Percentiles rank a stretch among this genome's conserved stretches.
These are phyloP conservation scores for Metschnikowia borealis DNA, from an alignment of 805 yeast genomes.

Conservation along the genomic window DNA sequence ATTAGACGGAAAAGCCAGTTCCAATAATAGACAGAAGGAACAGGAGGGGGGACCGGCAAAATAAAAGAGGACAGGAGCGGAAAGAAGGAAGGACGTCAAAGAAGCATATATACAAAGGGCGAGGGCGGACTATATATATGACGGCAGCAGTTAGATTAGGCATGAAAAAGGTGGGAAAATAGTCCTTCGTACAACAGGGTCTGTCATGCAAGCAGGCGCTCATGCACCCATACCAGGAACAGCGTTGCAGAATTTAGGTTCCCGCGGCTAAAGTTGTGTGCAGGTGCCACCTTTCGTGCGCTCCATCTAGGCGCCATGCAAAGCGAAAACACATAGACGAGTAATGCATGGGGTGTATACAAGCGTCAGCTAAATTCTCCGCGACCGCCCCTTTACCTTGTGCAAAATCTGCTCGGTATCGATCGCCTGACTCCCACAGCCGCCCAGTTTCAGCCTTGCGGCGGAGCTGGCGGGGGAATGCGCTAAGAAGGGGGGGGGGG, in stretches of 20 bases:
- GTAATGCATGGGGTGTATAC: background rate
- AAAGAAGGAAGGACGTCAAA: background rate
- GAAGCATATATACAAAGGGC: background rate
- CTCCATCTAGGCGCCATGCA: slow-evolving; percentile 4
- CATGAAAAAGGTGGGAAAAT: background rate
- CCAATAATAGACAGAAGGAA: background rate
- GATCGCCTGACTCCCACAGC: background rate
- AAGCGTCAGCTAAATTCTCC: background rate
- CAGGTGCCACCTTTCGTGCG: background rate
- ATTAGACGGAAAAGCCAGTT: background rate
- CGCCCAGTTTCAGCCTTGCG: background rate
- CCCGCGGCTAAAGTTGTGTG: background rate
- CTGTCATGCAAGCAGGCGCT: slow-evolving; percentile 2
- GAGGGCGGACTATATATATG: slow-evolving; percentile 1
- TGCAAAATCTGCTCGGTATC: background rate
- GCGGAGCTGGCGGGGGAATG: too few relatives aligned
- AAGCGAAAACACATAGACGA: slow-evolving; percentile 4
- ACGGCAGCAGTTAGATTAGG: slow-evolving; percentile 1
- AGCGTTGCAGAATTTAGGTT: background rate
- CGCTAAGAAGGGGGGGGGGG: too few relatives aligned
- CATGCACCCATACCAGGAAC: slow-evolving; percentile 3
- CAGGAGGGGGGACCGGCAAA: too few relatives aligned
- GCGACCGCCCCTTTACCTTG: background rate
- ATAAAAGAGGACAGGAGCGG: background rate
- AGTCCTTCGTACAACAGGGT: slow-evolving; percentile 2